These are phyloP conservation scores for Russula emetica DNA, from an alignment of 768 basidiomycete species.

Conservation along the genomic window DNA sequence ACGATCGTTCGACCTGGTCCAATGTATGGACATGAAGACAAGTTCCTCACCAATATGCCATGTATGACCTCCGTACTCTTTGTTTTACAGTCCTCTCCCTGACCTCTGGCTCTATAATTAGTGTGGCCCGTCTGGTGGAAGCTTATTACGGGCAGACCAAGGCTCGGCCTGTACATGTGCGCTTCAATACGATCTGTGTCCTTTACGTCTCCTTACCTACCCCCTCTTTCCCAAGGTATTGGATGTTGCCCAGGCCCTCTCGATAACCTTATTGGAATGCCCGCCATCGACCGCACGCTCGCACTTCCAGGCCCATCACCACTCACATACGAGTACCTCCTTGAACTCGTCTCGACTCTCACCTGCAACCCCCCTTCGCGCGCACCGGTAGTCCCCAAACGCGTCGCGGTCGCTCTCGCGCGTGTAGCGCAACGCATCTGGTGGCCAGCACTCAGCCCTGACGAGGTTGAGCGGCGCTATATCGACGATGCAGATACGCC, in stretches of 20 bases:
- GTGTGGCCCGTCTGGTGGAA: conserved; percentile 94
- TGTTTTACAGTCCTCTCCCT: conserved; percentile 24
- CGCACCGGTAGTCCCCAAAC: conserved; percentile 74
- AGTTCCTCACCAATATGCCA: conserved; percentile 86
- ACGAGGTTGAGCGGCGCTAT: conserved; percentile 85
- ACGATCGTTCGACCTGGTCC: conserved; percentile 82
- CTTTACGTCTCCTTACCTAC: neutral
- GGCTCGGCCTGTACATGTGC: conserved; percentile 88
- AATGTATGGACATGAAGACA: conserved; percentile 96
- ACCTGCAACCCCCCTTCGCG: conserved; percentile 71
- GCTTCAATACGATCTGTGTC: conserved; percentile 32
- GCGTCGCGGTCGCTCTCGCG: conserved; percentile 59
- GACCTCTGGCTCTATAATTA: conserved; percentile 34
- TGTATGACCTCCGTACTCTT: conserved; percentile 47
- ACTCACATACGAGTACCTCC: conserved; percentile 74
- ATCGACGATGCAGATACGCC: conserved; percentile 71
- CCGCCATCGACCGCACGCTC: conserved; percentile 62
- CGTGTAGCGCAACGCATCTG: conserved; percentile 64
- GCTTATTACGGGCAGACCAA: conserved; percentile 78
- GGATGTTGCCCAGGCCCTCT: conserved; percentile 89
- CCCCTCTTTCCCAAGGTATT: conserved; percentile 55
- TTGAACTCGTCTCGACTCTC: conserved; percentile 72
- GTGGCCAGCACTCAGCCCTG: conserved; percentile 91
- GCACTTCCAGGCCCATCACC: conserved; percentile 87
- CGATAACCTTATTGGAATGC: conserved; percentile 65